Base-by-base conservation (phyloP, 345 rosid species). In the Angophora floribunda region DNA sequence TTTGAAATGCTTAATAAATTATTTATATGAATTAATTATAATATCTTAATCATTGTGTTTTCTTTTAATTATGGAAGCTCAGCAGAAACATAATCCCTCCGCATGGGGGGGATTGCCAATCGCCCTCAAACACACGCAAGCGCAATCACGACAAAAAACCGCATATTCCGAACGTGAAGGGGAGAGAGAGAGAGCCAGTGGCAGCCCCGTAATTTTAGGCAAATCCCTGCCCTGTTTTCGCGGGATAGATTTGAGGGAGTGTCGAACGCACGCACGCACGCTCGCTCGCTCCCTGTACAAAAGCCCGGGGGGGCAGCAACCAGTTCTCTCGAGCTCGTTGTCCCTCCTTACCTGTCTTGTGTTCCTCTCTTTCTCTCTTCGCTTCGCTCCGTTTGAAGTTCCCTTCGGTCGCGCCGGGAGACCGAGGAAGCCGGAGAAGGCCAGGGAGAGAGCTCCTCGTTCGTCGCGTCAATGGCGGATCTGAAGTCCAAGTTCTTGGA, bases 401-500 rank as follows among this genome's bases (percentile, higher is more conserved):
- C 11, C 47, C 28, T 75, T 75, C 84, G 84, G 49, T 22, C 22
- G 11, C 17, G 84, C 84, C 26, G 84, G 28, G 45, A 41, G 84
- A 41, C 49, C 49, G 82, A 36, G 82, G 4, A 14, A 3, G 75
- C 16, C 41, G 36, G 75, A 87, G 85, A 30, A 13, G 32, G 65
- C 15, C 30, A 30, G 41, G 55, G 61, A 30, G 67, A 13, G 45
- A 52, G 88, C 19, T 44, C 44, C 13, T 57, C 16, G 15, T 13
- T 16, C 61, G 57, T 36, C 8, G 28, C 52, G 67, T 19, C 90
- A 67, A 97, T 97, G 98, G 96, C 96, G 90, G 97, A 96, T 94
- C 96, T 94, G 90, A 96, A 91, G 92, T 89, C 96, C 61, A 93
- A 93, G 61, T 98, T 96, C 91, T 86, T 93, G 90, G 70, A 92